Conservation (phyloP, 2,329 filamentous ascomycete species). For the Phialophora expanda region DNA sequence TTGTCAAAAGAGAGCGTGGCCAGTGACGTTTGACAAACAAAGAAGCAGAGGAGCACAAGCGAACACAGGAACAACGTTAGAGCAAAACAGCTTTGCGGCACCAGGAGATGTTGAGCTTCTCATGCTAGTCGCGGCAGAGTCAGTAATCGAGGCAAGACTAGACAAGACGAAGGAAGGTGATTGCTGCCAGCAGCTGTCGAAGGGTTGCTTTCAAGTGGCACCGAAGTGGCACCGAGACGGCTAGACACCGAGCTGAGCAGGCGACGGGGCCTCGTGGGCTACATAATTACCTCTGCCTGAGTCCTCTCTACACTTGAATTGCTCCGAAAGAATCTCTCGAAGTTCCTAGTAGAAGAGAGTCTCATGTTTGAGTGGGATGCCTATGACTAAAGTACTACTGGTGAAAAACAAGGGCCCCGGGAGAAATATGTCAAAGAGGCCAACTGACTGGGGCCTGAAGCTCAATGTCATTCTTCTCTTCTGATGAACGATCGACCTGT, state of each 20-base stretch:
- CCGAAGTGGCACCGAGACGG: no score
- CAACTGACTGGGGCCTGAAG: not conserved
- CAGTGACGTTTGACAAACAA: slow-evolving; percentile 1
- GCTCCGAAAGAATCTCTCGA: no score
- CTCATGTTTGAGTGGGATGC: no score
- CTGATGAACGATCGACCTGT: not conserved
- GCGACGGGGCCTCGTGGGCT: no score
- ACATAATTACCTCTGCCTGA: no score
- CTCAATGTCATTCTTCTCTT: not conserved
- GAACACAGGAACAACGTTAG: not conserved
- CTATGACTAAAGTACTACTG: no score
- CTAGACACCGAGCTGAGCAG: no score
- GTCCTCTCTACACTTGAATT: no score
- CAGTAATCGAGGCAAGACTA: not conserved
- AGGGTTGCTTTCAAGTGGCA: not conserved
- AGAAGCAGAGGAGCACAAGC: not conserved
- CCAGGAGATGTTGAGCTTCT: not conserved
- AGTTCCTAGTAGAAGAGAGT: no score
- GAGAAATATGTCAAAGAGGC: no score
- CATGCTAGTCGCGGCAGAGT: not conserved
- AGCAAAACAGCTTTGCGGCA: not conserved
- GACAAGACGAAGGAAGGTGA: not conserved
- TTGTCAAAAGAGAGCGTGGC: not conserved
- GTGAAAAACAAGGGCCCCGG: no score
- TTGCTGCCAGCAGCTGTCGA: not conserved